Percentiles rank a stretch among this genome's conserved stretches.
These are phyloP conservation scores for Nakaseomyces delphensis DNA, from an alignment of 1,139 yeast genomes.

Conservation along the genomic window DNA sequence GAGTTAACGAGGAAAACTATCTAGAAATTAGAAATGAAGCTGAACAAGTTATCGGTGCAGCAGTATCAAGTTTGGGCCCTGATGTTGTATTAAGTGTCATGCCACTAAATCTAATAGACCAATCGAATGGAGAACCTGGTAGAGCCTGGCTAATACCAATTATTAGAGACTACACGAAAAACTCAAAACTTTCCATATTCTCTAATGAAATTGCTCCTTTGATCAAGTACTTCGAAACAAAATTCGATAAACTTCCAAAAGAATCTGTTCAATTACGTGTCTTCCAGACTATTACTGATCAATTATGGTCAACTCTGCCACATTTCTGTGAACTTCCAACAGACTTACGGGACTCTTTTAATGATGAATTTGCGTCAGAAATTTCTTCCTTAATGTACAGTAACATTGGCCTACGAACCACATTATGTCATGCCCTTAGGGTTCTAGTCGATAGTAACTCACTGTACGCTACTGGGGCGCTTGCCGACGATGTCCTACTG, in stretches of 20 bases:
- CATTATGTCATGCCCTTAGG: constrained; percentile 73
- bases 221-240: constrained; percentile 46
- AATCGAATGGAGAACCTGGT: constrained; percentile 48
- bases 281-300: constrained; percentile 76
- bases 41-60: constrained; percentile 71
- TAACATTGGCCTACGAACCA: constrained; percentile 64
- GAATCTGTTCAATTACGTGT: constrained; percentile 64
- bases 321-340: constrained; percentile 80
- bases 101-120: constrained; percentile 64
- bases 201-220: constrained; percentile 58
- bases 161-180: constrained; percentile 73
- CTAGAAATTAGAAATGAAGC: constrained; percentile 71
- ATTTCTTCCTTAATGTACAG: constrained; percentile 70
- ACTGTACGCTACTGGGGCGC: constrained; percentile 51
- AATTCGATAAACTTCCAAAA: constrained; percentile 31
- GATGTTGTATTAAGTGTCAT: constrained; percentile 63
- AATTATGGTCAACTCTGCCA: constrained; percentile 86
- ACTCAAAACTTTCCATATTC: constrained; percentile 60
- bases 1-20: constrained; percentile 63
- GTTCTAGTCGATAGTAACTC: constrained; percentile 69
- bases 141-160: constrained; percentile 96
- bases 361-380: constrained; percentile 67
- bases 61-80: constrained; percentile 77
- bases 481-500: constrained; percentile 48
- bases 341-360: constrained; percentile 58